Percentiles rank a stretch among this genome's conserved stretches.
Evolutionary conservation across 2,329 filamentous ascomycete genomes (phyloP).

Genomic region (Clonostachys rhizophaga): DNA sequence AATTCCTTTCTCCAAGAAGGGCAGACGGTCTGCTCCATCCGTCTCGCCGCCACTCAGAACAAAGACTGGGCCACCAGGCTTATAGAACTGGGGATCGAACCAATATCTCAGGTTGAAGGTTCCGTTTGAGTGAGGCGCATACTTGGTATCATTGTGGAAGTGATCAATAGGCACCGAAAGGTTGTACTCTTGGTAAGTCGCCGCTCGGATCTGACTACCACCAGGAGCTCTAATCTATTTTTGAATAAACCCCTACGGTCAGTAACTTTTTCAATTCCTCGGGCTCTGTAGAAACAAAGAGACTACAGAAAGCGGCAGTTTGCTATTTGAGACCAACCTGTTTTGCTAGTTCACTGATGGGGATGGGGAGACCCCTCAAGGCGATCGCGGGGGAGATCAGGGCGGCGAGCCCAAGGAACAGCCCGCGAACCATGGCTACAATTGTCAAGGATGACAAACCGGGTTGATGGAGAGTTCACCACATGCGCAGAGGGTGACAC

Average conservation of each 20-base stretch:
- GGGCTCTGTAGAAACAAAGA: too few relatives aligned
- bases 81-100: constrained; percentile 75
- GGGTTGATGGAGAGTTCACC: too few relatives aligned
- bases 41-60: constrained; percentile 72
- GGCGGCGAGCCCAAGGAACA: neutral
- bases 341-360: neutral
- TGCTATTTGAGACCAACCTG: neutral
- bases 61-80: constrained; percentile 74
- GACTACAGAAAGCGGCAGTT: too few relatives aligned
- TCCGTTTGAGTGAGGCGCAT: constrained; percentile 69
- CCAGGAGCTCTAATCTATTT: too few relatives aligned
- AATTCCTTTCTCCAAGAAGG: constrained; percentile 74
- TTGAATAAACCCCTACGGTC: too few relatives aligned
- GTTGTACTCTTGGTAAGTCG: constrained; percentile 9
- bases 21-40: constrained; percentile 54
- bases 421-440: neutral
- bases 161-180: constrained; percentile 63
- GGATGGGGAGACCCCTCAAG: neutral
- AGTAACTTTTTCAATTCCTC: too few relatives aligned
- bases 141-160: constrained; percentile 74
- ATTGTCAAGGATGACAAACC: too few relatives aligned
- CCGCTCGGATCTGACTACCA: too few relatives aligned
- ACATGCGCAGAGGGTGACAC: too few relatives aligned
- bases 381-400: neutral
- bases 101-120: constrained; percentile 73